Base-by-base conservation (phyloP, 2,329 filamentous ascomycete genomes). In the Fusarium albidum region DNA sequence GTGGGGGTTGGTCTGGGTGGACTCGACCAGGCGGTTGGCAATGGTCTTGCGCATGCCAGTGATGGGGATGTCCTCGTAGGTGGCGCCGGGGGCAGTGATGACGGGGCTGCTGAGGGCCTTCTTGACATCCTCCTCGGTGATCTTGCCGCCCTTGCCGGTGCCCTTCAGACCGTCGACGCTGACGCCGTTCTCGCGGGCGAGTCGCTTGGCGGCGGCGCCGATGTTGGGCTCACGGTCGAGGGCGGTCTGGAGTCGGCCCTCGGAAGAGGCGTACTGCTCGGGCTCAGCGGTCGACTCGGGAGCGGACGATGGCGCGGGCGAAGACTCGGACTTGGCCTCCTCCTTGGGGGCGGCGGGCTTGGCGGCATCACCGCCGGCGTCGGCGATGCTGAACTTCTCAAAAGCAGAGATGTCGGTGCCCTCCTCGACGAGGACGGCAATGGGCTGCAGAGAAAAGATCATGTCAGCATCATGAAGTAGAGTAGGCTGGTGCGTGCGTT, bases 1-100 rank as follows among this genome's bases (percentile, higher is more conserved):
- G 84, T 98, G 95, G 56, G 95, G 95, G 84, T 97, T 98, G 78
- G 94, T 88, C 77, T 90, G 86, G 75, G 91, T 84, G 35, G 94
- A 98, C 80, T 96, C 73, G 71, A 88, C 88, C 55, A 99, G 90
- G 67, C 95, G 92, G 77, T 79, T 87, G 75, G 95, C 95, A 75
- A 99, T 99, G 65, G 91, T 93, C 87, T 97, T 98, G 82, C 95
- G 93, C 95, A 99, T 99, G 74, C 90, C 89, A 70, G 83, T 89
- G 67, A 93, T 85, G 60, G 92, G 91, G 57, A 85, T 85, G 72
- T 99, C 95, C 77, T 92, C 88, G 78, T 90, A 98, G 54, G 83
- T 78, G 55, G 91, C 82, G 39, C 80, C 85, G 53, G 84, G 78
- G 44, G 84, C 77, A 38, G 79, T 76, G 41, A 82, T 77, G 46